Evolutionary conservation across 1,139 yeast genomes (phyloP).

Genomic region (Meyerozyma guilliermondii): DNA sequence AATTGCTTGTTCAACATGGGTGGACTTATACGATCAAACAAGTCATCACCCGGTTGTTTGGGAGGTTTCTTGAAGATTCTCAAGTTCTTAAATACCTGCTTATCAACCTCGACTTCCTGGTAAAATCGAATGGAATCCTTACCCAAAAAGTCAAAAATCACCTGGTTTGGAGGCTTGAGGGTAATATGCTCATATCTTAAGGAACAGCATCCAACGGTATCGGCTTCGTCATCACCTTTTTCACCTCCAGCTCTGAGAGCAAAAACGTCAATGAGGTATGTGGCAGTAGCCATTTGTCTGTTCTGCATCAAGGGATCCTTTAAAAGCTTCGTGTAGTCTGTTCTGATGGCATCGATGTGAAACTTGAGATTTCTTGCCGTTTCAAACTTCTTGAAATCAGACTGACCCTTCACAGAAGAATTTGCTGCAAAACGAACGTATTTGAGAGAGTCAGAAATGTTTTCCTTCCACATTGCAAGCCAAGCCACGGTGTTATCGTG

Average conservation of each 20-base stretch:
- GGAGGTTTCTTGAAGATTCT: slow-evolving; percentile 83
- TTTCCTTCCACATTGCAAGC: slow-evolving; percentile 97
- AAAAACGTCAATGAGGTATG: slow-evolving; percentile 87
- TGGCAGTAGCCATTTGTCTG: slow-evolving; percentile 92
- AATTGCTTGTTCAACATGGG: slow-evolving; percentile 76
- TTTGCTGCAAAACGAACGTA: slow-evolving; percentile 90
- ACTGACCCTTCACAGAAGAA: slow-evolving; percentile 85
- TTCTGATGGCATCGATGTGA: slow-evolving; percentile 68
- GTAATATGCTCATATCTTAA: slow-evolving; percentile 85
- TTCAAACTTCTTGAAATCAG: slow-evolving; percentile 88
- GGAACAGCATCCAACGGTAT: slow-evolving; percentile 97
- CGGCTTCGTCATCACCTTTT: slow-evolving; percentile 96
- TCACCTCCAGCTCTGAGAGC: slow-evolving; percentile 99
- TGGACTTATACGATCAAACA: slow-evolving; percentile 88
- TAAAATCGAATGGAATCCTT: slow-evolving; percentile 90
- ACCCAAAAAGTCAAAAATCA: slow-evolving; percentile 92
- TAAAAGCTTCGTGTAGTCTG: slow-evolving; percentile 66
- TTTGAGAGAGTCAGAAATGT: slow-evolving; percentile 75
- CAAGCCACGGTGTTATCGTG: slow-evolving; percentile 92
- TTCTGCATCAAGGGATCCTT: slow-evolving; percentile 77
- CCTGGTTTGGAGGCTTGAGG: slow-evolving; percentile 78
- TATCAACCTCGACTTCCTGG: slow-evolving; percentile 88
- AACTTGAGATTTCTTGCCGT: slow-evolving; percentile 80
- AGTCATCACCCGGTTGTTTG: slow-evolving; percentile 84
- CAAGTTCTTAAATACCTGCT: slow-evolving; percentile 84